phyloP scores from a whole-genome alignment of 306 rosid species.

The Trichosanthes cucumerina region DNA sequence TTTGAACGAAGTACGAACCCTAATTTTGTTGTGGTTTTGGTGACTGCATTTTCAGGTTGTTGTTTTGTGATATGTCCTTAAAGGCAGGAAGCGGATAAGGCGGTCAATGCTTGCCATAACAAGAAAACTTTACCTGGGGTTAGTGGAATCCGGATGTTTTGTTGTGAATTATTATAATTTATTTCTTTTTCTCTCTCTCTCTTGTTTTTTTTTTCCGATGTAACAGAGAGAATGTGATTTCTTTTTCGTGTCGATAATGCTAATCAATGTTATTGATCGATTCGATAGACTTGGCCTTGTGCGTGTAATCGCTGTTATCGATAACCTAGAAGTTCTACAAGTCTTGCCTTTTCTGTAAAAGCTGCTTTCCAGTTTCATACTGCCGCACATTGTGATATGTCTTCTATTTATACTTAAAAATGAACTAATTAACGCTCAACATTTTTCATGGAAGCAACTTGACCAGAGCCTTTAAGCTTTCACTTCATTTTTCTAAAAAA shows the following conservation, averaged over 20 bases:
- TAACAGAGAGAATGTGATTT: too few relatives aligned
- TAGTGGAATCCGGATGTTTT: slow-evolving; percentile 19
- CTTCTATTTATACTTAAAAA: not conserved
- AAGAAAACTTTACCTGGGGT: slow-evolving; percentile 90
- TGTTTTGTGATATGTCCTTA: slow-evolving; percentile 91
- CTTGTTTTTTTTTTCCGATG: not conserved
- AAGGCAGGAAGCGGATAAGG: slow-evolving; percentile 89
- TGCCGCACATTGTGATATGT: not conserved
- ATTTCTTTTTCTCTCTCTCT: not conserved
- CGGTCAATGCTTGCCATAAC: slow-evolving; percentile 92
- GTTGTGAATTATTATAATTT: not conserved
- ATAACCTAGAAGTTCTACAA: not conserved
- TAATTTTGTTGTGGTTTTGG: slow-evolving; percentile 15
- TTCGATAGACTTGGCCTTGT: not conserved
- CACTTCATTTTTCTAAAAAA: not conserved
- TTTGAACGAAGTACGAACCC: slow-evolving; percentile 19
- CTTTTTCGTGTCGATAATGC: slow-evolving; percentile 10
- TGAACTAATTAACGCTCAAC: not conserved
- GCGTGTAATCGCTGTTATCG: slow-evolving; percentile 1
- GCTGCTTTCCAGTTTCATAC: not conserved
- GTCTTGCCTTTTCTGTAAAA: not conserved
- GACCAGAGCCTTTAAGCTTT: not conserved
- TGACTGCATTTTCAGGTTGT: slow-evolving; percentile 46
- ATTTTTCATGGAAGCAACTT: not conserved
- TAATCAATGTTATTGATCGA: slow-evolving; percentile 4